Conservation (phyloP, 768 basidiomycete species). For the Collybia mongolica region DNA sequence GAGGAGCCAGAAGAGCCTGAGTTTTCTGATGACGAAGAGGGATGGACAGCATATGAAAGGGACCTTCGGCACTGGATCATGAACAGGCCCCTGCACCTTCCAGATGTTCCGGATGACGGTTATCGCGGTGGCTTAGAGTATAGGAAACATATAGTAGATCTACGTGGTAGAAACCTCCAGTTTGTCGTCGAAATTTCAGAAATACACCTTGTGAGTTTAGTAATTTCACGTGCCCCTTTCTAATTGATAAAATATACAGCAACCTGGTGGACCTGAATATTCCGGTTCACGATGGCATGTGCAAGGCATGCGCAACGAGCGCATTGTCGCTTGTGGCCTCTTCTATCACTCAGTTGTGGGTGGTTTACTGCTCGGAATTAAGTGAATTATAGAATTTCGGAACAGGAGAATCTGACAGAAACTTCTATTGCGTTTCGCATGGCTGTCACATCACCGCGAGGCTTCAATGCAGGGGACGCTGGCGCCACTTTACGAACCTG, state of each 20-base stretch:
- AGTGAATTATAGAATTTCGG: background rate
- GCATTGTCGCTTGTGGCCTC: constrained; percentile 45
- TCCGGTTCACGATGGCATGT: constrained; percentile 44
- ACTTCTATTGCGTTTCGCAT: constrained; percentile 44
- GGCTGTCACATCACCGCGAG: constrained; percentile 47
- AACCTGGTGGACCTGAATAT: constrained; percentile 31
- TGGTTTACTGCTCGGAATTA: constrained; percentile 3
- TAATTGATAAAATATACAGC: constrained; percentile 13
- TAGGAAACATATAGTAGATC: constrained; percentile 33
- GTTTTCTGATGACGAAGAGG: constrained; percentile 47
- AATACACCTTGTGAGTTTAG: constrained; percentile 35
- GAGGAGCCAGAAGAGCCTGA: constrained; percentile 50
- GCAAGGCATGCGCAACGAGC: constrained; percentile 52
- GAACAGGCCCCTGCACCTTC: constrained; percentile 41
- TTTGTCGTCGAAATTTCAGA: constrained; percentile 41
- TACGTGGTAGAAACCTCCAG: constrained; percentile 39
- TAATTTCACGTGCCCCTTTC: background rate
- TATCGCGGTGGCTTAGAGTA: constrained; percentile 47
- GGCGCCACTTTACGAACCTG: constrained; percentile 48
- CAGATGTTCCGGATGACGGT: constrained; percentile 40
- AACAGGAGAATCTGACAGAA: constrained; percentile 42
- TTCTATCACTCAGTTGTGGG: constrained; percentile 40
- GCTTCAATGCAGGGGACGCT: constrained; percentile 41
- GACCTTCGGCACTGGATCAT: constrained; percentile 42
- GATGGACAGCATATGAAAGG: constrained; percentile 40